These are phyloP conservation scores for Spathaspora passalidarum DNA, from an alignment of 805 yeast genomes.

Conservation along the genomic window DNA sequence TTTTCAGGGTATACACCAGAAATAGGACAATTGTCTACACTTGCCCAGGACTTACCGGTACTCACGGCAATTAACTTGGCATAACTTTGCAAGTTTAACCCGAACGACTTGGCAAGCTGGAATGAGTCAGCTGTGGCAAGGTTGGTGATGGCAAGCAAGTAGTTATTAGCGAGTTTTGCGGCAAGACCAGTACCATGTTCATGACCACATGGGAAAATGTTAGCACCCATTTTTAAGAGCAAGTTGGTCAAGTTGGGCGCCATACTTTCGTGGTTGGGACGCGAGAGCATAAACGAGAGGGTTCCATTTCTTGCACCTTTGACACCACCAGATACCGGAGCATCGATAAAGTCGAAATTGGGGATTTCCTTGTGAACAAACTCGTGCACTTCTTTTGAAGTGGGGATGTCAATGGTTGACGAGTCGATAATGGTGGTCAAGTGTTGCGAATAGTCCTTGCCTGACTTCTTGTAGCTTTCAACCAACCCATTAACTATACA, in stretches of 20 bases:
- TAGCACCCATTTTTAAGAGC: constrained; percentile 44
- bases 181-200: constrained; percentile 52
- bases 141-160: constrained; percentile 50
- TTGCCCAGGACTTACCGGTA: constrained; percentile 54
- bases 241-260: constrained; percentile 28
- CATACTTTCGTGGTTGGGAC: constrained; percentile 25
- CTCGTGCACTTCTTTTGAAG: constrained; percentile 40
- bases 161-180: constrained; percentile 53
- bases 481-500: constrained; percentile 39
- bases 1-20: constrained; percentile 41
- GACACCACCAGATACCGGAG: constrained; percentile 57
- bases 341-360: constrained; percentile 45
- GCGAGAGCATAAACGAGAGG: constrained; percentile 51
- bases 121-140: constrained; percentile 55
- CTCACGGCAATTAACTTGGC: constrained; percentile 50
- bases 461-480: constrained; percentile 20
- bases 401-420: constrained; percentile 50
- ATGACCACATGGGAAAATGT: constrained; percentile 47
- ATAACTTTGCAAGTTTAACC: constrained; percentile 44
- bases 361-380: constrained; percentile 30
- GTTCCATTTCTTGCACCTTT: constrained; percentile 53
- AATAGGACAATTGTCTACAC: constrained; percentile 53
- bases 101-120: constrained; percentile 48
- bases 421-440: constrained; percentile 43
- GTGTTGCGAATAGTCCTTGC: constrained; percentile 6